phyloP scores from a whole-genome alignment of 352 stramenopile species.

The Pythium volutum region DNA sequence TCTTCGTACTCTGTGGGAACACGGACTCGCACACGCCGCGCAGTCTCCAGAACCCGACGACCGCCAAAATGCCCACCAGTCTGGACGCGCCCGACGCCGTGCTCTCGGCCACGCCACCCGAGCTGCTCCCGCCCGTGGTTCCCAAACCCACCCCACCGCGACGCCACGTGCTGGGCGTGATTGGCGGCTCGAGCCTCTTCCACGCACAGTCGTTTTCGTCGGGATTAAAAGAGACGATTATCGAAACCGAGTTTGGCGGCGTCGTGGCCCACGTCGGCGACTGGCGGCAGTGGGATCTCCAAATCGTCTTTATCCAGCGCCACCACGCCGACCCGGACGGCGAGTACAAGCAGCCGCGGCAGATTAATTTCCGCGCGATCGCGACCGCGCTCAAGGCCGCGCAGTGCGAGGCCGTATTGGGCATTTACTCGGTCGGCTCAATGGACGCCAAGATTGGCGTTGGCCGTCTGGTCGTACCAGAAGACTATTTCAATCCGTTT shows the following conservation, averaged over 20 bases:
- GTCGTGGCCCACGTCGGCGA: constrained; percentile 59
- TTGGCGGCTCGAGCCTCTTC: constrained; percentile 85
- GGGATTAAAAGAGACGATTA: constrained; percentile 46
- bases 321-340: constrained; percentile 72
- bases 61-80: too few relatives aligned
- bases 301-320: constrained; percentile 85
- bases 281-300: constrained; percentile 43
- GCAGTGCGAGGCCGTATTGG: constrained; percentile 65
- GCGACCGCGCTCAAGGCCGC: constrained; percentile 56
- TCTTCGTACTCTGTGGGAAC: too few relatives aligned
- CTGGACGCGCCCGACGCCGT: too few relatives aligned
- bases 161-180: constrained; percentile 69
- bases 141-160: not conserved
- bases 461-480: constrained; percentile 65
- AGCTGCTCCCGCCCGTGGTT: not conserved
- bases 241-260: constrained; percentile 60
- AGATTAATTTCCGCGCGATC: constrained; percentile 87
- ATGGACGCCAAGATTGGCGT: constrained; percentile 58
- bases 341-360: constrained; percentile 76
- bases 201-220: constrained; percentile 69
- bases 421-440: constrained; percentile 87
- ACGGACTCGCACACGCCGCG: too few relatives aligned
- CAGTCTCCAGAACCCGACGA: too few relatives aligned
- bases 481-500: constrained; percentile 90
- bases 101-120: not conserved